phyloP scores from a whole-genome alignment of 176 grass and related monocot genomes.

The Eleusine indica region DNA sequence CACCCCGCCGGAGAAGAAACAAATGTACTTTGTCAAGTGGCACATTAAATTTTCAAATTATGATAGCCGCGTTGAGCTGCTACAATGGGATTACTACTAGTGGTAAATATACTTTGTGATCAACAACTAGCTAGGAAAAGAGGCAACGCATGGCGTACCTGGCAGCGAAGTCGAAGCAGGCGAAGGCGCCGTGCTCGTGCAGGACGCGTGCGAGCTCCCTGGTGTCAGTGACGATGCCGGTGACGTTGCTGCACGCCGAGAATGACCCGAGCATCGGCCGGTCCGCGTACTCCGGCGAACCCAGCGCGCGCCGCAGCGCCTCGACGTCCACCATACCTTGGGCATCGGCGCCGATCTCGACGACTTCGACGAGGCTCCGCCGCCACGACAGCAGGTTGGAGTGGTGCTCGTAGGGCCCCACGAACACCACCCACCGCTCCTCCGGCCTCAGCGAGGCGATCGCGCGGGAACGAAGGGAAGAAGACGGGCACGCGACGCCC shows the following conservation, averaged over 20 bases:
- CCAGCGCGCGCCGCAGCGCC: conserved; percentile 38
- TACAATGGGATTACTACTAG: no score
- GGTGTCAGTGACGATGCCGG: conserved; percentile 58
- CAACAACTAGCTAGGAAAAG: no score
- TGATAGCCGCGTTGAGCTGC: no score
- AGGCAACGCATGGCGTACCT: not conserved
- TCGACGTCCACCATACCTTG: conserved; percentile 53
- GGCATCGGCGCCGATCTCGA: conserved; percentile 56
- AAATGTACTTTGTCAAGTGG: no score
- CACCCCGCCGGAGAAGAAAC: no score
- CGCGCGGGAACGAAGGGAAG: conserved; percentile 13
- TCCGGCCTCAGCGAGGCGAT: conserved; percentile 36
- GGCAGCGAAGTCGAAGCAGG: not conserved
- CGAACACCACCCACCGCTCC: conserved; percentile 82
- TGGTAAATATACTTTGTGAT: no score
- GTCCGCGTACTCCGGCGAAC: conserved; percentile 28
- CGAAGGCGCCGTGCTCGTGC: conserved; percentile 55
- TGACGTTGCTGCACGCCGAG: conserved; percentile 88
- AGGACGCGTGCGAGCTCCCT: conserved; percentile 55
- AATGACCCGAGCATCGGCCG: conserved; percentile 78
- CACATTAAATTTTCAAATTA: no score
- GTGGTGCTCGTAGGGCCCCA: conserved; percentile 83
- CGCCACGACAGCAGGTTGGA: conserved; percentile 87
- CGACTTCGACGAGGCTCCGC: conserved; percentile 67
- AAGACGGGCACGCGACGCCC: conserved; percentile 45